These are phyloP conservation scores for Colletotrichum gigasporum DNA, from an alignment of 2,329 filamentous ascomycete species.

Conservation along the genomic window DNA sequence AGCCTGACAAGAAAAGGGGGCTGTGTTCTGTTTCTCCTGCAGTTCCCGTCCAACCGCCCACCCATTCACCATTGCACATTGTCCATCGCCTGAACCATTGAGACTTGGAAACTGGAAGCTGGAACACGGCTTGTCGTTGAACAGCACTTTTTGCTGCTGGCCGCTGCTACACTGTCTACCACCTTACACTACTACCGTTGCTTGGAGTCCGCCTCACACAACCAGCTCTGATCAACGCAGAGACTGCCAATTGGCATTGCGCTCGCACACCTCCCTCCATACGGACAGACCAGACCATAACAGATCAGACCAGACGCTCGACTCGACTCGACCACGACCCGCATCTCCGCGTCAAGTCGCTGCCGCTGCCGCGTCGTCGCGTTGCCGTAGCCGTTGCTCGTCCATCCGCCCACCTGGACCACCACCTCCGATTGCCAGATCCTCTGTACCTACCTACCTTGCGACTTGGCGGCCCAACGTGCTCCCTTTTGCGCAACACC, in stretches of 20 bases:
- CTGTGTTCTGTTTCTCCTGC: constrained; percentile 29
- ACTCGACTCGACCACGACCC: constrained; percentile 1
- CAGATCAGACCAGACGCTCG: background rate
- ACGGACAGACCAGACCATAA: constrained; percentile 9
- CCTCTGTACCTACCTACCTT: constrained; percentile 22
- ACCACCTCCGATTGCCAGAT: constrained; percentile 23
- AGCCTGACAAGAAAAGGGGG: constrained; percentile 31
- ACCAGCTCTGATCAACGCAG: constrained; percentile 8
- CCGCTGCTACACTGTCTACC: background rate
- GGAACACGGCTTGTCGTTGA: constrained; percentile 18
- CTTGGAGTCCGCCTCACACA: background rate
- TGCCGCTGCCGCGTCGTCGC: constrained; percentile 4
- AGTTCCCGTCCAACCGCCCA: constrained; percentile 4
- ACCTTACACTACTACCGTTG: background rate
- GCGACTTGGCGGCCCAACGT: constrained; percentile 28
- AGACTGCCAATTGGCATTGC: constrained; percentile 26
- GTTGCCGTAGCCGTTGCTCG: background rate
- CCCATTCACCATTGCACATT: constrained; percentile 1
- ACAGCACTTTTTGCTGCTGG: background rate
- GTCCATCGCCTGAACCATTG: constrained; percentile 20
- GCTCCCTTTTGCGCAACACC: background rate
- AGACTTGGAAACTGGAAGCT: background rate
- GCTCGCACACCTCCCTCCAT: constrained; percentile 20
- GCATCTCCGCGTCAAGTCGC: background rate
- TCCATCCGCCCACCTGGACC: constrained; percentile 14